Evolutionary conservation across 1,284 basidiomycete genomes (phyloP), one percentile per base, ranked within the genome.

Genomic region (Malassezia furfur): DNA sequence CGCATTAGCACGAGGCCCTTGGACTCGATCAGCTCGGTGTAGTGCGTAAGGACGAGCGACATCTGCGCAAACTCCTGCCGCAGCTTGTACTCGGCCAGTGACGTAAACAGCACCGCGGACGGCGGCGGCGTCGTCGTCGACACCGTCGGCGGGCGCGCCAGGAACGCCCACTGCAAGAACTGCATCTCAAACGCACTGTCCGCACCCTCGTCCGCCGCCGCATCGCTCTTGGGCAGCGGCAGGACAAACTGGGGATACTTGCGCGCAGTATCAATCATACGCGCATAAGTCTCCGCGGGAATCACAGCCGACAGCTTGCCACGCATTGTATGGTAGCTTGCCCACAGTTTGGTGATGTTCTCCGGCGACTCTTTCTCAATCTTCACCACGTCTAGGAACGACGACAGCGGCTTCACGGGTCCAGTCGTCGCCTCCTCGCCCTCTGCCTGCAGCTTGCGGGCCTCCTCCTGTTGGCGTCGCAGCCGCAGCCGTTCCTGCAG

Each of bases 11-110:
- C 88, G 39, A 87, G 74, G 14, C 83, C 84, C 73, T 96, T 91
- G 6, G 84, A 84, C 25, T 80, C 73, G 1, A 84, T 82, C 7
- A 98, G 77, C 70, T 98, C 93, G 37, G 91, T 86, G 77, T 96
- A 96, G 75, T 89, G 84, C 6, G 93, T 94, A 45, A 96, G 73
- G 34, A 88, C 86, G 25, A 99, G 80, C 68, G 88, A 86, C 0
- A 93, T 91, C 35, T 90, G 91, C 3, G 93, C 88, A 76, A 86
- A 96, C 43, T 86, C 82, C 60, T 83, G 82, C 31, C 87, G 84
- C 54, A 84, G 78, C 77, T 96, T 94, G 81, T 90, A 98, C 78
- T 96, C 93, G 64, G 88, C 86, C 48, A 96, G 80, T 4, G 93
- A 87, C 0, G 93, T 93, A 78, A 94, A 94, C 49, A 98, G 81